Conservation (phyloP, 768 basidiomycete genomes). For the Collybiopsis luxurians region DNA sequence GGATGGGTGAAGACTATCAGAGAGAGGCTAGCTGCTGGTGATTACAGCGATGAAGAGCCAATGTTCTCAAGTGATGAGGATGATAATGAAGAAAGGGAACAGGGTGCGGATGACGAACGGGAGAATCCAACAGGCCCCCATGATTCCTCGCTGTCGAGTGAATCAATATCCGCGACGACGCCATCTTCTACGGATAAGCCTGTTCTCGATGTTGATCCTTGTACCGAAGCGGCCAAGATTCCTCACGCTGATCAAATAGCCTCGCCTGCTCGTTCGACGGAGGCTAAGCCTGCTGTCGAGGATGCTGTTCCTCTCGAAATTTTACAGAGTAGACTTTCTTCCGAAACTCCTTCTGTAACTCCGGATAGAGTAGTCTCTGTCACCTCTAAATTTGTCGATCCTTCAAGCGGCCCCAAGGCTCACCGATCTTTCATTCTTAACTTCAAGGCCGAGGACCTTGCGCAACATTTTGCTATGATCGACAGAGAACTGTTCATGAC, state of each 20-base stretch:
- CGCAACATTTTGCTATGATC: conserved; percentile 82
- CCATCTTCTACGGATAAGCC: conserved; percentile 31
- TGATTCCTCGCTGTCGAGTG: background rate
- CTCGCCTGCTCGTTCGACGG: conserved; percentile 28
- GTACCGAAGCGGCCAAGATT: background rate
- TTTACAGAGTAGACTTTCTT: conserved; percentile 52
- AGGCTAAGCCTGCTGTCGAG: conserved; percentile 51
- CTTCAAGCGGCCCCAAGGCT: conserved; percentile 31
- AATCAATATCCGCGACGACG: conserved; percentile 20
- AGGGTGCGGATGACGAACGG: conserved; percentile 2
- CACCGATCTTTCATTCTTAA: conserved; percentile 75
- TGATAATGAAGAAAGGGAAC: conserved; percentile 28
- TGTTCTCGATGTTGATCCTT: conserved; percentile 25
- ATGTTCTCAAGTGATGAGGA: conserved; percentile 47
- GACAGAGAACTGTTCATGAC: conserved; percentile 84
- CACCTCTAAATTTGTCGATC: conserved; percentile 32
- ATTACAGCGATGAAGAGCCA: conserved; percentile 62
- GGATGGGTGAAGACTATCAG: conserved; percentile 77
- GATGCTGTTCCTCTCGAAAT: conserved; percentile 70
- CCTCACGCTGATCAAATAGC: conserved; percentile 19
- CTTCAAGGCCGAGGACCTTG: conserved; percentile 58
- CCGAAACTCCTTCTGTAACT: conserved; percentile 19
- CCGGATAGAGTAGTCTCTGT: conserved; percentile 20
- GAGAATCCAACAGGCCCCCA: background rate
- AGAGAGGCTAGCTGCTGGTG: conserved; percentile 60